Evolutionary conservation across 2,329 filamentous ascomycete genomes (phyloP), one percentile per base, ranked within the genome.

Genomic region (Parascedosporium putredinis): DNA sequence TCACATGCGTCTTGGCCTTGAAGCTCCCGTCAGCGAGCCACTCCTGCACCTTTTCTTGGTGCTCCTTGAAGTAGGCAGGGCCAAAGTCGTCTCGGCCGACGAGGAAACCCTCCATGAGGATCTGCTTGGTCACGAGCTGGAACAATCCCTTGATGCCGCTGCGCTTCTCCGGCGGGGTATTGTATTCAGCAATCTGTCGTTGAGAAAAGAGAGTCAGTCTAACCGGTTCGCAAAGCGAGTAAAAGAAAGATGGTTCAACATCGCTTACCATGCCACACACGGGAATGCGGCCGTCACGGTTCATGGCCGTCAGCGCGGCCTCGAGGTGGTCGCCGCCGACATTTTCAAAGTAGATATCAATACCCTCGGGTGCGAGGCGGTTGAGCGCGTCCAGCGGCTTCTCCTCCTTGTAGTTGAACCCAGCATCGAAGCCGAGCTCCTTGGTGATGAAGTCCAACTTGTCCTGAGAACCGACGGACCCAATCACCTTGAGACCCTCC

Each of bases 371-470:
- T 0, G 85, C 85, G 16, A 93, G 73, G 51, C 85, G 75, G 55
- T 72, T 66, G 50, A 94, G 72, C 0, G 86, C 87, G 9, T 83
- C 82, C 1, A 67, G 61, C 0, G 86, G 76, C 56, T 75, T 78
- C 69, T 93, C 86, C 56, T 79, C 89, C 76, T 93, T 91, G 75
- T 94, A 94, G 73, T 94, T 93, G 70, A 91, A 93, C 7, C 82
- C 88, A 14, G 56, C 68, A 50, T 78, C 73, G 55, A 73, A 77
- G 7, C 73, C 74, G 1, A 78, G 67, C 59, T 75, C 69, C 50
- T 71, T 65, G 40, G 56, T 60, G 48, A 77, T 64, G 64, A 81
- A 93, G 18, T 85, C 78, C 22, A 89, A 72, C 72, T 95, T 94
- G 60, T 85, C 82, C 59, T 90, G 84, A 16, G 80, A 80, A 2